Percentiles rank a stretch among this genome's conserved stretches.
Conservation (phyloP, 495 filamentous ascomycete genomes). For the Parathielavia appendiculata region DNA sequence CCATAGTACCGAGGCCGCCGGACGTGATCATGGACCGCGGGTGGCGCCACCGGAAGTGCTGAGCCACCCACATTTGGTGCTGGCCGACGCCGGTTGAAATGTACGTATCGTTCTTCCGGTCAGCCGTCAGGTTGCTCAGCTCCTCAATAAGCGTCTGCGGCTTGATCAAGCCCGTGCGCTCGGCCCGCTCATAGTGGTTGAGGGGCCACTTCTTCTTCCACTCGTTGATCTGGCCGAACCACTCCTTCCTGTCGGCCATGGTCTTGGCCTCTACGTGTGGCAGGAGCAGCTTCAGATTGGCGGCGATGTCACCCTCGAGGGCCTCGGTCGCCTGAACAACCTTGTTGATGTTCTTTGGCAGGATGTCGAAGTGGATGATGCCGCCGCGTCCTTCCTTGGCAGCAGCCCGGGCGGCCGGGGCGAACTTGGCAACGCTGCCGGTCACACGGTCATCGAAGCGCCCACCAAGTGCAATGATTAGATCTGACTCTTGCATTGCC, state of each 20-base stretch:
- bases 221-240: slow-evolving; percentile 79
- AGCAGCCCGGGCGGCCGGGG: slow-evolving; percentile 60
- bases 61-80: slow-evolving; percentile 96
- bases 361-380: slow-evolving; percentile 76
- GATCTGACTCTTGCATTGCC: slow-evolving; percentile 71
- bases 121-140: slow-evolving; percentile 65
- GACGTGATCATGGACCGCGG: slow-evolving; percentile 88
- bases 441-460: slow-evolving; percentile 80
- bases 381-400: slow-evolving; percentile 66
- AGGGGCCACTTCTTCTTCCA: slow-evolving; percentile 88
- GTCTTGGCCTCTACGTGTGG: slow-evolving; percentile 55
- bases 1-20: slow-evolving; percentile 92
- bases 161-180: slow-evolving; percentile 69
- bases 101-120: slow-evolving; percentile 71
- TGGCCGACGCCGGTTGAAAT: slow-evolving; percentile 91
- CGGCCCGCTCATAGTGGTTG: slow-evolving; percentile 65
- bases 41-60: slow-evolving; percentile 87
- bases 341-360: slow-evolving; percentile 87
- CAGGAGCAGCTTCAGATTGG: slow-evolving; percentile 68
- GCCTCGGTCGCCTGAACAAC: slow-evolving; percentile 78
- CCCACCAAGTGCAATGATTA: slow-evolving; percentile 70
- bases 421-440: slow-evolving; percentile 58
- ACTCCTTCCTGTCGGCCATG: slow-evolving; percentile 64
- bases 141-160: slow-evolving; percentile 82
- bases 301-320: slow-evolving; percentile 65